These are phyloP conservation scores for Metschnikowia lochheadii DNA, from an alignment of 805 yeast genomes.

Conservation along the genomic window DNA sequence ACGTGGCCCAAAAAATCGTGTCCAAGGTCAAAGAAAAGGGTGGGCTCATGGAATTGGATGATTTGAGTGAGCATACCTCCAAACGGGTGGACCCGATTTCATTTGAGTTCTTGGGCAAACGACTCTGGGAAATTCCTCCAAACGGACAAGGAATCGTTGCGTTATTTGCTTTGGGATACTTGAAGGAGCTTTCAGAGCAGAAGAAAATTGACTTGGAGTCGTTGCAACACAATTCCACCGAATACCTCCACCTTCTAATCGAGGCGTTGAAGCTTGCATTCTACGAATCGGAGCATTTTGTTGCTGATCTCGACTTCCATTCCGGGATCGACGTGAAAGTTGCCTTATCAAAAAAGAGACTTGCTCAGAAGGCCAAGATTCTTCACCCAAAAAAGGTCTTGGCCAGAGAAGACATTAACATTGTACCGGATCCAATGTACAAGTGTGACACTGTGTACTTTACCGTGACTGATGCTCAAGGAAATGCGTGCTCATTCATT, in stretches of 20 bases:
- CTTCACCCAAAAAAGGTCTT: conserved; percentile 6
- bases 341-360: conserved; percentile 33
- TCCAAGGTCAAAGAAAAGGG: conserved; percentile 48
- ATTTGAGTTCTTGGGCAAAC: conserved; percentile 46
- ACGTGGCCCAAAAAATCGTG: conserved; percentile 63
- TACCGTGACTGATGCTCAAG: conserved; percentile 12
- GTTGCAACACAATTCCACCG: conserved; percentile 62
- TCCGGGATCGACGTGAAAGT: conserved; percentile 33
- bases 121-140: conserved; percentile 81
- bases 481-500: conserved; percentile 66
- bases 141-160: conserved; percentile 82
- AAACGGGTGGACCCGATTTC: conserved; percentile 63
- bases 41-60: conserved; percentile 54
- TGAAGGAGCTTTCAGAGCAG: conserved; percentile 48
- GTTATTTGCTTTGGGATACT: conserved; percentile 61
- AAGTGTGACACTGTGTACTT: conserved; percentile 17
- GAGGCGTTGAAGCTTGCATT: conserved; percentile 72
- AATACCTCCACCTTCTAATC: conserved; percentile 63
- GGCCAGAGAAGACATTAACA: conserved; percentile 12
- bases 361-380: conserved; percentile 9
- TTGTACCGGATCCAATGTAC: conserved; percentile 16
- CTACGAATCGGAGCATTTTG: conserved; percentile 70
- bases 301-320: conserved; percentile 54
- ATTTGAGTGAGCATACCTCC: conserved; percentile 54
- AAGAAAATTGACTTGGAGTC: conserved; percentile 39